A percentile compares a stretch with the other conserved stretches of the same genome.
These are phyloP conservation scores for Chalara sp. DNA, from an alignment of 2,329 filamentous ascomycete genomes.

Conservation along the genomic window DNA sequence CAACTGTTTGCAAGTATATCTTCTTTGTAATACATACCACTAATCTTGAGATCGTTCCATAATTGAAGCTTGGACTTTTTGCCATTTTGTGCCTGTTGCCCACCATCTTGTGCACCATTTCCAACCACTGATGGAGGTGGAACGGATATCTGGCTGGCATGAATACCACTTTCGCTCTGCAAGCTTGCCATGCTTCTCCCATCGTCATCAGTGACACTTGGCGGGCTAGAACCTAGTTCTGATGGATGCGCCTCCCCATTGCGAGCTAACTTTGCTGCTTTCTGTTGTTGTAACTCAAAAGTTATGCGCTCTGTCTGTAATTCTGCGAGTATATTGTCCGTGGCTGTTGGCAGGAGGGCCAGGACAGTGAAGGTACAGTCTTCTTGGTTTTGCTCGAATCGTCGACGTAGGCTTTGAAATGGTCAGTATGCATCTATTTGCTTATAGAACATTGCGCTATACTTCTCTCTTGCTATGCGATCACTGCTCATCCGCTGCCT, in stretches of 20 bases:
- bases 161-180: constrained; percentile 75
- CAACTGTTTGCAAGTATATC: constrained; percentile 3
- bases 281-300: constrained; percentile 90
- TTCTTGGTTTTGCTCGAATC: constrained; percentile 98
- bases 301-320: constrained; percentile 91
- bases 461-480: constrained; percentile 93
- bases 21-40: constrained; percentile 53
- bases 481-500: constrained; percentile 96
- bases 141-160: constrained; percentile 68
- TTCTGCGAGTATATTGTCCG: constrained; percentile 78
- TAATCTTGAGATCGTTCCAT: constrained; percentile 97
- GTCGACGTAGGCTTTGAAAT: constrained; percentile 70
- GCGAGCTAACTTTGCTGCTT: constrained; percentile 62
- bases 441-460: constrained; percentile 21
- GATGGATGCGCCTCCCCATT: constrained; percentile 42
- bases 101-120: constrained; percentile 35
- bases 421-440: background rate
- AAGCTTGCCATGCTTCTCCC: constrained; percentile 67
- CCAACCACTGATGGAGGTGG: constrained; percentile 40
- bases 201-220: constrained; percentile 79
- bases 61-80: constrained; percentile 83
- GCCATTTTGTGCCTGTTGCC: constrained; percentile 40
- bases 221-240: constrained; percentile 32
- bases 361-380: constrained; percentile 97
- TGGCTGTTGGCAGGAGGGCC: constrained; percentile 87